Base-by-base conservation (phyloP, 805 yeast species). In the Candida peoriensis region DNA sequence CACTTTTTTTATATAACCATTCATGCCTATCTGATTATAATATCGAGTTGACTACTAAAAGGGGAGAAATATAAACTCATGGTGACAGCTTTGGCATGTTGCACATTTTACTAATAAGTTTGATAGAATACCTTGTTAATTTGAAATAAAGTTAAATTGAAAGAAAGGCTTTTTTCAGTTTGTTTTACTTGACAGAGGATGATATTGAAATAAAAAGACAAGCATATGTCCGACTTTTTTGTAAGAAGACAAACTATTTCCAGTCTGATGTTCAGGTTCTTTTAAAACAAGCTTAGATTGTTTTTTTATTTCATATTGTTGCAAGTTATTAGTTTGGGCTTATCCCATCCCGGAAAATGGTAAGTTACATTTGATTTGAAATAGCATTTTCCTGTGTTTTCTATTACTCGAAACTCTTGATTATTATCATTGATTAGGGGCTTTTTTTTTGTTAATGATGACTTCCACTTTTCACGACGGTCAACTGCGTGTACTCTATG, bases 181-280 rank as follows among this genome's bases (percentile, higher is more conserved):
- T 44, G 49, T 43, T 53, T 51, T 46, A 48, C 44, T 48, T n/a
- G 57, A 55, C 74, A 79, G 60, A 81, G 78, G 93, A 84, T 71
- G 74, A 74, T 68, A 74, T 72, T 75, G 75, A 61, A 54, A 69
- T 63, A 63, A 68, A 65, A 64, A 60, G 96, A 89, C 97, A 89
- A 89, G 97, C 97, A 89, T 89, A 89, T 89, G 95, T 88, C 97
- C 80, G 95, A 88, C 61, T 64, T 61, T 59, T 49, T n/a, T n/a
- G 22, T 39, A 57, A 66, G 87, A 75, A 66, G 88, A 76, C 59
- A 75, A 64, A 59, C 61, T 70, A 61, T 68, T 76, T 74, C 66
- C 58, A 54, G 79, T 74, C 81, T 75, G 82, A 76, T 53, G 52
- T 44, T 48, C 28, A 28, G 22, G 26, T 19, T 17, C 13, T 18